Base-by-base conservation (phyloP, 2,329 filamentous ascomycete genomes). In the Monilinia aucupariae region DNA sequence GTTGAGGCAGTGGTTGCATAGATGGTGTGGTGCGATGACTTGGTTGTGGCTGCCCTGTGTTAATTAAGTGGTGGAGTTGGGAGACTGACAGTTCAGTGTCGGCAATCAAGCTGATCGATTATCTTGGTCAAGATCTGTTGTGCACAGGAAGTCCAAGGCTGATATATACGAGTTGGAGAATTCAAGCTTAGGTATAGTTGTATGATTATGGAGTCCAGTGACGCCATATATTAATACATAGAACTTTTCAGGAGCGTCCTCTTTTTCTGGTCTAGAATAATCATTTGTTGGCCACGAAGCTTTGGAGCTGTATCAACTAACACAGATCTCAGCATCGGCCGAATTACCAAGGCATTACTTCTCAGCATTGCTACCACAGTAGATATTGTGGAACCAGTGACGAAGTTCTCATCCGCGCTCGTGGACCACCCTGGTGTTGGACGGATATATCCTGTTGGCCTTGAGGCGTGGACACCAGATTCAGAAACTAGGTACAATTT, bases 331-430 rank as follows among this genome's bases (percentile, higher is more conserved):
- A 86, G 92, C 0, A 96, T 96, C 63, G 93, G 92, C 0, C 81
- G 93, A 49, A 83, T 97, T 64, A 96, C 91, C 0, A 81, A 88
- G 63, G 89, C 89, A 0, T 80, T 97, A 4, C 79, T 97, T n/a
- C 76, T 87, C 34, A 79, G 84, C 30, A 78, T 93, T 1, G 86
- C 88, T n/a, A 78, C 84, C 20, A 77, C 80, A 2, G 87, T 96
- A 8, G 92, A 97, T 73, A 81, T 96, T 27, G 85, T 97, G 39
- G 92, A 97, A 78, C 93, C 92, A 0, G 84, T 96, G 25, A 78
- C 81, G 69, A 91, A 92, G 73, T 96, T 97, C 75, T 92, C 91
- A 0, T 80, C 81, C 17, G 77, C 79, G 25, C 76, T 96, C 1
- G 71, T 76, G 3, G 81, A 79, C 0, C 81, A 80, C 49, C 74